Conservation (phyloP, 78 protist species). For the Planoprotostelium fungivorum region DNA sequence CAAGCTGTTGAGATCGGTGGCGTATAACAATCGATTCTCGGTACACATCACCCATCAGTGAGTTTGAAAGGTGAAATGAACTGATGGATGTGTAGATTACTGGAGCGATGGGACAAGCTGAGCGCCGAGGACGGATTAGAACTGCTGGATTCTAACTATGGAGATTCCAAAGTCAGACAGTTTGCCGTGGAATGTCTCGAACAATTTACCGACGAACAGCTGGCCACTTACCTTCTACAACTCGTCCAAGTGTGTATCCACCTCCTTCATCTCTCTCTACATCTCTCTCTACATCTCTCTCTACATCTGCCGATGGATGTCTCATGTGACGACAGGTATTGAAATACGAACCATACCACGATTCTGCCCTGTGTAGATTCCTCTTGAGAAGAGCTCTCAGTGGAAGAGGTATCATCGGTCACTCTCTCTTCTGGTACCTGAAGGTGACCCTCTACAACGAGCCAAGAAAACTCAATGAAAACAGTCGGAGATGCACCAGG, state of each 20-base stretch:
- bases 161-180: constrained; percentile 65
- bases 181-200: constrained; percentile 78
- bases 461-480: neutral
- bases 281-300: too few relatives aligned
- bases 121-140: constrained; percentile 65
- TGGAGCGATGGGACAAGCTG: constrained; percentile 45
- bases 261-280: neutral
- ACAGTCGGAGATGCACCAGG: constrained; percentile 79
- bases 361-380: constrained; percentile 44
- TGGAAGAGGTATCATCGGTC: constrained; percentile 54
- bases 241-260: constrained; percentile 61
- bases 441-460: too few relatives aligned
- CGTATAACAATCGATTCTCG: neutral
- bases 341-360: constrained; percentile 83
- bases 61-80: neutral
- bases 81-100: neutral
- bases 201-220: constrained; percentile 56
- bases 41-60: neutral
- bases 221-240: constrained; percentile 76
- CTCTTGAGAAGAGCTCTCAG: constrained; percentile 63
- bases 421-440: constrained; percentile 73
- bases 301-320: too few relatives aligned
- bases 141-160: constrained; percentile 75
- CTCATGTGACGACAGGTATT: constrained; percentile 27
- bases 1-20: neutral